Conservation (phyloP, 345 rosid species). For the Lepidium africanum region DNA sequence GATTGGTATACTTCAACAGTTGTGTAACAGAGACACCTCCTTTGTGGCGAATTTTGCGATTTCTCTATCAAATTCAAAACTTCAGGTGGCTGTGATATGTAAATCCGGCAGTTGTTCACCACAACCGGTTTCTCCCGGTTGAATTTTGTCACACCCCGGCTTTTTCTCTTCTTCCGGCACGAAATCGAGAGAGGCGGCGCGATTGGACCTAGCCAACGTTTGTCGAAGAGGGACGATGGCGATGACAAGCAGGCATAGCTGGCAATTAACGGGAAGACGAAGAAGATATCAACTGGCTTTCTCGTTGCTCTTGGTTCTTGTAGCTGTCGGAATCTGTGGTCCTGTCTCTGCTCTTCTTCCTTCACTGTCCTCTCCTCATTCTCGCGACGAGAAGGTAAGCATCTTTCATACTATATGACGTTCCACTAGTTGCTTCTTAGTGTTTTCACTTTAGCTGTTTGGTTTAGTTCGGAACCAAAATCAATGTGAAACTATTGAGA, state of each 20-base stretch:
- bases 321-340: constrained; percentile 35
- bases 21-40: neutral
- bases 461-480: neutral
- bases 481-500: neutral
- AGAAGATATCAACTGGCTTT: neutral
- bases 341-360: constrained; percentile 71
- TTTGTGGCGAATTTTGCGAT: neutral
- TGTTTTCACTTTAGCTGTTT: neutral
- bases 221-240: constrained; percentile 15
- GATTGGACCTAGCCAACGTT: neutral
- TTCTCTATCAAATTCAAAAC: neutral
- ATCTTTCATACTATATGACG: neutral
- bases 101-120: neutral
- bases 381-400: constrained; percentile 24
- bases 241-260: constrained; percentile 30
- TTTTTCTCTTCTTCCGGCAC: neutral
- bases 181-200: neutral
- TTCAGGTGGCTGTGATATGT: neutral
- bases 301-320: constrained; percentile 27
- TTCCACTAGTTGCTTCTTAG: neutral
- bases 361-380: constrained; percentile 31
- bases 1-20: constrained; percentile 7
- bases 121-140: neutral
- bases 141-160: neutral
- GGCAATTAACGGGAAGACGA: constrained; percentile 9